Base-by-base conservation (phyloP, 805 yeast species). In the Lipomyces sp. region DNA sequence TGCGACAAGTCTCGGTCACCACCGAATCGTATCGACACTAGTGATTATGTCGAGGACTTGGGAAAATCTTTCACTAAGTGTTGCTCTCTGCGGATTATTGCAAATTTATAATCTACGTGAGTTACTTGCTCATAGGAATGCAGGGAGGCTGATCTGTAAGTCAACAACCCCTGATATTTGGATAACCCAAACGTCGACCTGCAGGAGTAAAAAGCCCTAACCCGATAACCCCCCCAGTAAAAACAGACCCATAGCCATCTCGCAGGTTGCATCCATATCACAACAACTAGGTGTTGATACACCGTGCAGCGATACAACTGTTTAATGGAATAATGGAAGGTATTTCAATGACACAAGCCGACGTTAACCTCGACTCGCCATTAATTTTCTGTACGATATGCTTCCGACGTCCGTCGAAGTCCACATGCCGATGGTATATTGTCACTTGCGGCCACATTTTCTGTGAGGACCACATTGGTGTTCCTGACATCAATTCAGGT, bases 381-480 rank as follows among this genome's bases (percentile, higher is more conserved):
- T 50, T 66, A 61, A 56, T 66, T 4, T 66, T 51, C 37, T 66
- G 69, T 53, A 66, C 60, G 55, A 34, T 29, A 35, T 66, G 69
- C 18, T 63, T 66, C 53, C 57, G 51, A 11, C 24, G 29, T 2
- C 53, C 57, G 13, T 39, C 66, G 29, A 39, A 37, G 11, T 35
- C 55, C 3, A 15, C 45, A 8, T 53, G 53, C 35, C 24, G 53
- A 15, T 66, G 63, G 34, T 66, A 63, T 33, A 54, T 66, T 3
- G 34, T 59, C 24, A 58, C 39, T 4, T 66, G 69, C 29, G 69
- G 69, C 6, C 69, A 66, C 51, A 61, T 59, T 2, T 66, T 66
- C 33, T 66, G 69, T 32, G 62, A 57, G 4, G 48, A 37, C 4
- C 69, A 66, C 42, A 39, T 66, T 6, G 69, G 53, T 2, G 42